A percentile compares a stretch with the other conserved stretches of the same genome.
These are phyloP conservation scores for Cordyceps farinosa DNA, from an alignment of 2,329 filamentous ascomycete species.

Conservation along the genomic window DNA sequence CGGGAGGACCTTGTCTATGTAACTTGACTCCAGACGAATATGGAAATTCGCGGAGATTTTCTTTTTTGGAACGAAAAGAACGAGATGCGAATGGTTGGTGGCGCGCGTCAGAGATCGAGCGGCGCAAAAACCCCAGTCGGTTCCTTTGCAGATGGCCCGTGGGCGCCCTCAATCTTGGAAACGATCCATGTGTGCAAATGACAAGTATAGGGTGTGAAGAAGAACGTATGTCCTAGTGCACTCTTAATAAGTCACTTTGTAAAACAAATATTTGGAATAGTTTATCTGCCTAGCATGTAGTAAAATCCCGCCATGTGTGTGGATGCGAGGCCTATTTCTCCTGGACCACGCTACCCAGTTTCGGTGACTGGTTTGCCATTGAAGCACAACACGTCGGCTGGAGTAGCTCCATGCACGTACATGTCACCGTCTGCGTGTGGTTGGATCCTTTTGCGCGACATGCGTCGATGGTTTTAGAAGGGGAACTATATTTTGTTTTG, in stretches of 20 bases:
- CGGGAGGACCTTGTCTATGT: neutral
- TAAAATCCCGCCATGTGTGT: no score
- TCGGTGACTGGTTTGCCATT: neutral
- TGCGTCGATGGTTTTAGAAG: neutral
- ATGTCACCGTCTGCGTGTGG: conserved; percentile 2
- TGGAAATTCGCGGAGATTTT: neutral
- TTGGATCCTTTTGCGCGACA: neutral
- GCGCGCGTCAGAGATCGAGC: neutral
- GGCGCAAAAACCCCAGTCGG: neutral
- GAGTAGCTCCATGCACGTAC: neutral
- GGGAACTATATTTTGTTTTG: no score
- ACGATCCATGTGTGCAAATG: neutral
- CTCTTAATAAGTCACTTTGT: no score
- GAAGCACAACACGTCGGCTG: no score
- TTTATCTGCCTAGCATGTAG: no score
- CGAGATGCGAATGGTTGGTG: neutral
- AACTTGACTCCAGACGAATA: neutral
- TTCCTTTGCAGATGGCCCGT: neutral
- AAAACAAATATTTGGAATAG: neutral
- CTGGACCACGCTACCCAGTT: neutral
- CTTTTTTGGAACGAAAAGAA: neutral
- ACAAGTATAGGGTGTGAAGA: neutral
- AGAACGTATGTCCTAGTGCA: no score
- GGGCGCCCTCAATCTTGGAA: neutral
- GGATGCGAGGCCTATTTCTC: no score